Evolutionary conservation across 345 rosid species (phyloP), one percentile per base, ranked within the genome.

Genomic region (Populus alba): DNA sequence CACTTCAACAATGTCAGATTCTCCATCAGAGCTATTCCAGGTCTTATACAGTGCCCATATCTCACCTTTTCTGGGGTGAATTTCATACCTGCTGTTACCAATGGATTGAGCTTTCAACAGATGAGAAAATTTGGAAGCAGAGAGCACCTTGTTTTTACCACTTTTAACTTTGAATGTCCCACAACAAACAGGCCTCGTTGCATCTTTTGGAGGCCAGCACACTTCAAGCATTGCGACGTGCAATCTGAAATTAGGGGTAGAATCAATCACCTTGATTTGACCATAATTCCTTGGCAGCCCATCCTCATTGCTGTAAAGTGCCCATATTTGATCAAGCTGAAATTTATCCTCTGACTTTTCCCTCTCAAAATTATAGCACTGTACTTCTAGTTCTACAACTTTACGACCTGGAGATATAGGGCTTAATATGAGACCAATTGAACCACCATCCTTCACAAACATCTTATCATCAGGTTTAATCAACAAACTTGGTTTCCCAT

Each of bases 1-100:
- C 68, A 91, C 86, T 79, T 89, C 89, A 2, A 87, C 89, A 66
- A 88, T 74, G 73, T 87, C 89, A 62, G 67, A 33, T 84, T 83
- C 89, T 45, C 81, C 82, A 29, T 63, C 78, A 8, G 69, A 39
- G 45, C 45, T 41, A 22, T 74, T 75, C 83, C 83, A 73, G 72
- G 70, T 81, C 85, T 73, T 86, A 77, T 84, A 84, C 37, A 87
- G 13, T n/a, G 94, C 91, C 94, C 91, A 91, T 33, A 90, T 73
- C 87, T 90, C 88, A 27, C 87, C 92, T 74, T 84, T 73, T 53
- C 77, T 80, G 3, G 93, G 92, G 69, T 75, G 84, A 45, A 90
- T 72, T 74, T 84, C 83, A 61, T 65, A 83, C 73, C 61, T 79
- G 72, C 61, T 37, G 74, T 33, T 73, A 13, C 78, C 80, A 35